Evolutionary conservation across 257 asterid species (phyloP), one percentile per base, ranked within the genome.

Genomic region (Nicotiana undulata): DNA sequence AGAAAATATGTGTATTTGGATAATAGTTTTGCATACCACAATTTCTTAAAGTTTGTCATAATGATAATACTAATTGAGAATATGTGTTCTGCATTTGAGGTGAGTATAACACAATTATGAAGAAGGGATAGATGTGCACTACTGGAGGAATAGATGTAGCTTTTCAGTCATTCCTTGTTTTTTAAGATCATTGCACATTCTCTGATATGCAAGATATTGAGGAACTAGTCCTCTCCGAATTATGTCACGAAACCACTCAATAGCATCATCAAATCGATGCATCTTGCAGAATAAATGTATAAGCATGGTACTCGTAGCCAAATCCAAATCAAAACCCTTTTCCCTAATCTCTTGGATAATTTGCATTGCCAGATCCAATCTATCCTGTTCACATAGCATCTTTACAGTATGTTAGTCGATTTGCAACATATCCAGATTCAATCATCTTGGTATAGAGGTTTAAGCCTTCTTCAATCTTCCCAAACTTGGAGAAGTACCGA

Each of bases 211-310:
- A 32, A 94, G 89, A 80, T 92, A 87, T 82, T 92, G 98, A 70
- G 98, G 98, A 76, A 89, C 91, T 83, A 93, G 81, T 55, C 98
- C 98, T 82, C 96, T 92, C 74, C 93, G 90, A 65, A 93, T 83
- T 93, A 94, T 89, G 83, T 92, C 97, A 83, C 85, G 84, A 80
- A 92, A 94, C 86, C 89, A 95, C 18, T 58, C 65, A 81, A 90
- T 82, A 81, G 98, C 97, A 85, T 86, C 91, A 55, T 91, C 88
- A 29, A 89, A 87, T 37, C 86, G 87, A 32, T 82, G 85, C 90
- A 86, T 76, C 79, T 85, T 86, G 86, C 91, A 86, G 74, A 90
- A 83, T 63, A 91, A 86, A 70, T 93, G 94, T 75, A 94, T 91
- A 86, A 91, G 81, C 98, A 93, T 93, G 37, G 96, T 93, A 84